phyloP scores from a whole-genome alignment of 2,329 filamentous ascomycete genomes.

The Colletotrichum noveboracense region DNA sequence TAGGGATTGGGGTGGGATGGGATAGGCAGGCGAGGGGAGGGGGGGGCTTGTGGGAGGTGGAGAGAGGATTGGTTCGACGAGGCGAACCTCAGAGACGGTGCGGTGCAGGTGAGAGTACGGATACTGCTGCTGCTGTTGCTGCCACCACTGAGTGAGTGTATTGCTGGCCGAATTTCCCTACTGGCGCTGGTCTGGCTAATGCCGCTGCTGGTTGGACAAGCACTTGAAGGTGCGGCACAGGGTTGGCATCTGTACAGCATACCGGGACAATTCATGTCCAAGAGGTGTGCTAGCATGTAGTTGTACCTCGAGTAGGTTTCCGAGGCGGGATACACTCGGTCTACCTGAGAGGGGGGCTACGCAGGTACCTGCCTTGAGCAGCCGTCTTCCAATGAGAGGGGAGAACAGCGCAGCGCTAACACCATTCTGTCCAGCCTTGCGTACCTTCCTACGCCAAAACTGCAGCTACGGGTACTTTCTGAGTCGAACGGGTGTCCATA shows the following conservation, averaged over 20 bases:
- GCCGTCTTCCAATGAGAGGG: background rate
- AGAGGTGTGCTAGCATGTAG: background rate
- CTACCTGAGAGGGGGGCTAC: background rate
- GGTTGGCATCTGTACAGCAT: background rate
- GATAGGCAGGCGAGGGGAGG: background rate
- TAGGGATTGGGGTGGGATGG: slow-evolving; percentile 21
- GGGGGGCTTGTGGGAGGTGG: slow-evolving; percentile 12
- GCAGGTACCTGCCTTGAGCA: background rate
- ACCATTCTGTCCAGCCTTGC: background rate
- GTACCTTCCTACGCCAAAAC: background rate
- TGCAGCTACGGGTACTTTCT: slow-evolving; percentile 1
- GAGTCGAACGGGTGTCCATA: background rate
- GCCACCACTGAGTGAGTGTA: background rate
- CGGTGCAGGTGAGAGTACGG: background rate
- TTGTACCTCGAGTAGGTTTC: background rate
- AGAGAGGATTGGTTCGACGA: slow-evolving; percentile 13
- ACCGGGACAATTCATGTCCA: background rate
- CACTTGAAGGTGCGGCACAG: background rate
- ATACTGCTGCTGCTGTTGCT: background rate
- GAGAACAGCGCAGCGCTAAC: background rate
- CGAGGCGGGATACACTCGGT: background rate
- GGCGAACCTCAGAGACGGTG: slow-evolving; percentile 3
- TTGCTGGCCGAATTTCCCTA: background rate
- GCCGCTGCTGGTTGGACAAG: background rate
- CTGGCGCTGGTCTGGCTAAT: background rate